Percentiles rank a stretch among this genome's conserved stretches.
Evolutionary conservation across 1,139 yeast genomes (phyloP).

Genomic region (Yamadazyma oceani): DNA sequence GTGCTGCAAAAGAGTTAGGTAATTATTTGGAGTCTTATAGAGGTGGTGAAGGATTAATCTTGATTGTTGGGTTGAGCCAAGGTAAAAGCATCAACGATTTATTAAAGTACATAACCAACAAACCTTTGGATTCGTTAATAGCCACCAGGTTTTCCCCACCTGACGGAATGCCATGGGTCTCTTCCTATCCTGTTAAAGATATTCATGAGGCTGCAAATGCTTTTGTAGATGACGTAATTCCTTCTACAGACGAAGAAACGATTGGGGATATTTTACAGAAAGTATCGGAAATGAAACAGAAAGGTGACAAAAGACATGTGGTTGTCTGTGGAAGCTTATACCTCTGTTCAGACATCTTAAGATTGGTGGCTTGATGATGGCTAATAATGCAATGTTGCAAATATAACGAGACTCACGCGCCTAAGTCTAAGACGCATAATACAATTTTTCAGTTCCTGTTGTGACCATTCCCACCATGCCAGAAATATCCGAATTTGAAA

Average conservation of each 20-base stretch:
- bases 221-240: conserved; percentile 28
- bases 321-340: conserved; percentile 81
- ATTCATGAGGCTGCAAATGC: conserved; percentile 31
- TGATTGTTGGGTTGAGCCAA: conserved; percentile 70
- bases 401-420: conserved; percentile 1
- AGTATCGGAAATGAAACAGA: conserved; percentile 16
- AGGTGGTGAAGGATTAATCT: conserved; percentile 44
- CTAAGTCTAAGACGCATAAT: too few relatives aligned
- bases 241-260: conserved; percentile 7
- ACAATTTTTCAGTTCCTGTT: too few relatives aligned
- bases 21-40: conserved; percentile 26
- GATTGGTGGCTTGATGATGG: conserved; percentile 21
- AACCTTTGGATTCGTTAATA: conserved; percentile 52
- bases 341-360: conserved; percentile 66
- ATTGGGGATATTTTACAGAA: conserved; percentile 19
- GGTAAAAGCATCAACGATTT: conserved; percentile 64
- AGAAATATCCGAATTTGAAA: conserved; percentile 63
- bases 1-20: conserved; percentile 72
- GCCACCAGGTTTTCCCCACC: conserved; percentile 67
- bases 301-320: conserved; percentile 34
- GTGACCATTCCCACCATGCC: conserved; percentile 14
- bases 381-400: neutral
- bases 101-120: conserved; percentile 48
- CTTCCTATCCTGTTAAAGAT: conserved; percentile 42
- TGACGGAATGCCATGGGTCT: conserved; percentile 93